These are phyloP conservation scores for Exophiala xenobiotica DNA, from an alignment of 2,329 filamentous ascomycete genomes.

Conservation along the genomic window DNA sequence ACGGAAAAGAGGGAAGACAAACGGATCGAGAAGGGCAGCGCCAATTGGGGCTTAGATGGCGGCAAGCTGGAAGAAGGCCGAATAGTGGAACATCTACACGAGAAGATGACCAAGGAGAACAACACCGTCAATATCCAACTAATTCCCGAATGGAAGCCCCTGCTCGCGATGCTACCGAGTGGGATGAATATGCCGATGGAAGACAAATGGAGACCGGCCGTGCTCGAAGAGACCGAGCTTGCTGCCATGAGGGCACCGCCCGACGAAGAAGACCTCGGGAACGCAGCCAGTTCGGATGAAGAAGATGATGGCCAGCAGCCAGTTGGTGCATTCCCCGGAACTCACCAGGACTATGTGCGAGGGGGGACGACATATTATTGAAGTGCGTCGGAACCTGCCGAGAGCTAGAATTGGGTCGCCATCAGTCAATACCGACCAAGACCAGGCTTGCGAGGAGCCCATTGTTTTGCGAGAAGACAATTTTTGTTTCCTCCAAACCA, in stretches of 20 bases:
- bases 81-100: constrained; percentile 81
- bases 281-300: constrained; percentile 37
- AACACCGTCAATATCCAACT: constrained; percentile 85
- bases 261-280: constrained; percentile 46
- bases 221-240: constrained; percentile 64
- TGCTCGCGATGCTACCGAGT: constrained; percentile 78
- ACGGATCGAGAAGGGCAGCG: constrained; percentile 65
- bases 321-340: constrained; percentile 38
- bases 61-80: constrained; percentile 80
- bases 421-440: no score
- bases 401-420: no score
- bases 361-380: constrained; percentile 19
- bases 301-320: constrained; percentile 41
- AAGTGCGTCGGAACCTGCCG: no score
- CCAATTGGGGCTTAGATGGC: constrained; percentile 76
- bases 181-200: constrained; percentile 76
- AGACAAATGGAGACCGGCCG: constrained; percentile 59
- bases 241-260: constrained; percentile 57
- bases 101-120: constrained; percentile 90
- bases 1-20: constrained; percentile 50
- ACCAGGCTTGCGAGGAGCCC: no score
- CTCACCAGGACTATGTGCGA: constrained; percentile 24
- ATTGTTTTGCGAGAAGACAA: no score
- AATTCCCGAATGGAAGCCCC: constrained; percentile 68
- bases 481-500: no score